Base-by-base conservation (phyloP, 179 eudicot genomes). In the Spergularia azorica region DNA sequence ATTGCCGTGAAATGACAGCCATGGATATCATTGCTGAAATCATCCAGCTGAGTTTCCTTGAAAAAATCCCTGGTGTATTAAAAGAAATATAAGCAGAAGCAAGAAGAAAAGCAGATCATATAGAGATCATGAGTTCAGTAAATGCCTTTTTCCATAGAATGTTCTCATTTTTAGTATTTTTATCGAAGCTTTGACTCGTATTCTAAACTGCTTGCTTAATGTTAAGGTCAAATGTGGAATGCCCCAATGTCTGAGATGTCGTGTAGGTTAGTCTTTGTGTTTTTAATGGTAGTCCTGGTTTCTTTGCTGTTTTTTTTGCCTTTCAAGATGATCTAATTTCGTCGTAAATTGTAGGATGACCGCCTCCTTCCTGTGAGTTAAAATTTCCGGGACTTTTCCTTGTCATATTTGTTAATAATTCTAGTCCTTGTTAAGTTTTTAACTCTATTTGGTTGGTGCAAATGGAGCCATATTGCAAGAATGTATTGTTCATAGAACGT, bases 31-130 rank as follows among this genome's bases (percentile, higher is more conserved):
- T 9, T 57, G 59, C 59, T 51, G 77, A 43, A 48, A 63, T 55
- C 9, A 76, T 57, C 83, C 86, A 79, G 50, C 46, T 74, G 59
- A 79, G 60, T 61, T 72, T 83, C 82, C 83, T 74, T 48, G 86
- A 78, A 12, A 57, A 60, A 21, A 65, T 74, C 21, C 69, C 75
- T 67, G 86, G 59, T 6, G 66, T 58, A 5, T 3, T 41, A 48
- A 13, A 69, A 32, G 17, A 46, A 46, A 52, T 2, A n/a, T 11
- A 32, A 38, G 51, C 15, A 9, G 17, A 64, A 63, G 18, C 39
- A 43, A 54, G 17, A 11, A 32, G 52, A 12, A 38, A 15, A 26
- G 62, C 51, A 3, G 2, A 12, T 46, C 12, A 14, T 6, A 5
- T 21, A 46, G 51, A 20, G 21, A 17, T 38, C 20, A 38, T 20